Evolutionary conservation across 768 basidiomycete genomes (phyloP).

Genomic region (Tubosaeta brunneosetosa): DNA sequence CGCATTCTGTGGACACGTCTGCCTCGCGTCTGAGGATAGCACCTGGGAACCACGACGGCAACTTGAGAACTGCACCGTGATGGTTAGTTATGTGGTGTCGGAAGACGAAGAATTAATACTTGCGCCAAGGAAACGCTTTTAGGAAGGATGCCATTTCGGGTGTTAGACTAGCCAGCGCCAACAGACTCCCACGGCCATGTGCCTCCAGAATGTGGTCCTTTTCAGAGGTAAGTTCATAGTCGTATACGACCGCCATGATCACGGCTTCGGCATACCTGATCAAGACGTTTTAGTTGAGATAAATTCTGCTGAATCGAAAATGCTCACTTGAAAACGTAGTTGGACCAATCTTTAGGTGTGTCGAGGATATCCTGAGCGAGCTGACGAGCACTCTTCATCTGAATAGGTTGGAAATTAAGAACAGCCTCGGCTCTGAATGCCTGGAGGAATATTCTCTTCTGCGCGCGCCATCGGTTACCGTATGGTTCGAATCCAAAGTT

Average conservation of each 20-base stretch:
- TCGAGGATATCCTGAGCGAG: constrained; percentile 9
- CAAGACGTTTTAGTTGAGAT: neutral
- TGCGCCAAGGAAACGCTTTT: constrained; percentile 18
- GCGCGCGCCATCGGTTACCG: constrained; percentile 19
- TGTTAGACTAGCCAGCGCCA: too few relatives aligned
- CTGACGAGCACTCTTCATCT: constrained; percentile 16
- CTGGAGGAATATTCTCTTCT: constrained; percentile 22
- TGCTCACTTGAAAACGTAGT: constrained; percentile 10
- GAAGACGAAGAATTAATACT: neutral
- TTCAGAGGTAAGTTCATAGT: constrained; percentile 31
- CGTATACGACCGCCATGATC: constrained; percentile 40
- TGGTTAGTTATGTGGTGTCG: neutral
- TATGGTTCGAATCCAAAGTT: constrained; percentile 16
- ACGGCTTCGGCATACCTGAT: constrained; percentile 33
- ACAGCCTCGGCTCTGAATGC: constrained; percentile 16
- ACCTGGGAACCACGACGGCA: constrained; percentile 25
- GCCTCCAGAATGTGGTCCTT: constrained; percentile 36
- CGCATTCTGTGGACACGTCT: constrained; percentile 2
- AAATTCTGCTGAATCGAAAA: neutral
- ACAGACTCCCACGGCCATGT: constrained; percentile 32
- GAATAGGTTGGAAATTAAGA: constrained; percentile 10
- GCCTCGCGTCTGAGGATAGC: constrained; percentile 26
- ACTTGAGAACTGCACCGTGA: constrained; percentile 13
- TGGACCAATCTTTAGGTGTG: constrained; percentile 2
- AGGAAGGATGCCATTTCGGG: neutral